Base-by-base conservation (phyloP, 1,139 yeast genomes). In the Pichia sp. region DNA sequence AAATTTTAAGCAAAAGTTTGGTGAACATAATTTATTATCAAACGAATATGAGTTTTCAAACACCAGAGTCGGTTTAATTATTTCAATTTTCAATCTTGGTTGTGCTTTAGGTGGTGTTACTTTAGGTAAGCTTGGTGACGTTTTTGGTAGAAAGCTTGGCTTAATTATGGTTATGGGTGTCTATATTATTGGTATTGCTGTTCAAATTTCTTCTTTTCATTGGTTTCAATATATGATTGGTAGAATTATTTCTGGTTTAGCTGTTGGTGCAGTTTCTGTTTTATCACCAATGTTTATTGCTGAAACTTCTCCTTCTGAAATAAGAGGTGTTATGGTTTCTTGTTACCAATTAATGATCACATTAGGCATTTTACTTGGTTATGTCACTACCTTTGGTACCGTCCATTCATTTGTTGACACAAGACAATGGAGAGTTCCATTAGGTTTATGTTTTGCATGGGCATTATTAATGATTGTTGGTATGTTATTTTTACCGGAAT, bases 401-500 rank as follows among this genome's bases (percentile, higher is more conserved):
- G 75, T 77, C 63, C 68, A 67, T 49, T 31, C 33, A 10, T 66
- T 72, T 60, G 61, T 70, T 52, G 73, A 73, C 60, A 70, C 82
- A 38, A 76, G 77, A 30, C 83, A 82, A 66, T 82, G 84, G 80
- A 79, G 84, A 74, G 75, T 81, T 55, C 84, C 83, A 51, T 70
- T 82, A 65, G 86, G 85, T 56, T 59, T 77, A 53, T 78, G 76
- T 64, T 73, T 76, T 61, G 64, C 64, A 16, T 77, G 80, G 74
- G 79, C 80, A 44, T 58, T 73, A 49, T 67, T 74, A 64, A 49
- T 70, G 55, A 58, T 73, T 48, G 60, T 67, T 48, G 93, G 87
- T 64, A 79, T 84, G 80, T 58, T 75, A 44, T 72, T 82, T 62
- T 78, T 84, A 69, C 95, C 95, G 49, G 95, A 87, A 70, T 81